A percentile compares a stretch with the other conserved stretches of the same genome.
Conservation (phyloP, 2,329 filamentous ascomycete genomes). For the Beauveria sp. region DNA sequence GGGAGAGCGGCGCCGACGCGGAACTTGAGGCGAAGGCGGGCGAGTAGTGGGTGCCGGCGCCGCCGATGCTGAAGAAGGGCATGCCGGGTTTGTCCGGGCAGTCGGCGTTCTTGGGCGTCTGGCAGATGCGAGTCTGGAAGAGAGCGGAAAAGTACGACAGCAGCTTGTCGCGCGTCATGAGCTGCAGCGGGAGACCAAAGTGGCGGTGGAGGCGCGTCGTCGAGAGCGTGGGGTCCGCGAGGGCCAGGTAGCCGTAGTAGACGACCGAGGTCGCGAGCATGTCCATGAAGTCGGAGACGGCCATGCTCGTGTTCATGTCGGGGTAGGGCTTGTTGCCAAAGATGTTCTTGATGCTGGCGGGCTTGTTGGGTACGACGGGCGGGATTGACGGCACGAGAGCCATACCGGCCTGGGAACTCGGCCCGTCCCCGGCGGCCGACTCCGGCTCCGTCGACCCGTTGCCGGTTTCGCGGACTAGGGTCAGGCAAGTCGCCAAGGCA, state of each 20-base stretch:
- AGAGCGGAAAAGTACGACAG: conserved; percentile 13
- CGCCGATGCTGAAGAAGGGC: conserved; percentile 57
- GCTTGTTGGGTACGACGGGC: background rate
- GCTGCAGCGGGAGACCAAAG: conserved; percentile 12
- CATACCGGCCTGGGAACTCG: background rate
- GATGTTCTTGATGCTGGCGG: background rate
- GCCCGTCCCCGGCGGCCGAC: background rate
- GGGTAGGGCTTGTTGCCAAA: conserved; percentile 8
- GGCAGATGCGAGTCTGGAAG: conserved; percentile 12
- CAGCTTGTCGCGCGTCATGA: conserved; percentile 12
- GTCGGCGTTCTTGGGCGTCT: background rate
- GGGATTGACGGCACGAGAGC: conserved; percentile 2
- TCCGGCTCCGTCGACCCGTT: background rate
- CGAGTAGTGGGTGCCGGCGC: conserved; percentile 44
- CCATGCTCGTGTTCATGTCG: conserved; percentile 6
- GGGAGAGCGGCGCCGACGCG: background rate
- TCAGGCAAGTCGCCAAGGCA: conserved; percentile 14
- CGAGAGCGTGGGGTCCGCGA: conserved; percentile 12
- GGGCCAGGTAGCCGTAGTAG: conserved; percentile 13
- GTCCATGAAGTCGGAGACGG: conserved; percentile 13
- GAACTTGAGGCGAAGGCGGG: background rate
- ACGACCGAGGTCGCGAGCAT: conserved; percentile 10
- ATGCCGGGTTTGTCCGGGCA: conserved; percentile 1
- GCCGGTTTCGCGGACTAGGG: conserved; percentile 3
- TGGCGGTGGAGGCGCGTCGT: conserved; percentile 6